These are phyloP conservation scores for Sporisorium sorghi DNA, from an alignment of 1,284 basidiomycete species.

Conservation along the genomic window DNA sequence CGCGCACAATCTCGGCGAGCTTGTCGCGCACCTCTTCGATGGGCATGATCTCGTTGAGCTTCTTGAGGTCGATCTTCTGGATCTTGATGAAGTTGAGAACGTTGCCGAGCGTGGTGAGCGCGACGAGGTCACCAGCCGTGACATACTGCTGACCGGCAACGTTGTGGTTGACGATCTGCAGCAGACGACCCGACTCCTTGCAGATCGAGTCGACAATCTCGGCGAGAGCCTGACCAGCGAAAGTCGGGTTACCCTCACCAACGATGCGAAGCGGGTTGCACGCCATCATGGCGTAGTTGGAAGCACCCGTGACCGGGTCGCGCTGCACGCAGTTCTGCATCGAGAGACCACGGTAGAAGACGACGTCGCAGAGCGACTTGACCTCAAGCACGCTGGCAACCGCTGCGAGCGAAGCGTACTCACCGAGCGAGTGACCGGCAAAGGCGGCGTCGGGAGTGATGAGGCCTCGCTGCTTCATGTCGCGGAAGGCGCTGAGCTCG, in stretches of 20 bases:
- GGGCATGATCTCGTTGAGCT: slow-evolving; percentile 84
- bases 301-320: slow-evolving; percentile 54
- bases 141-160: slow-evolving; percentile 84
- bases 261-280: slow-evolving; percentile 94
- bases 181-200: slow-evolving; percentile 78
- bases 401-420: slow-evolving; percentile 96
- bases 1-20: slow-evolving; percentile 87
- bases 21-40: slow-evolving; percentile 92
- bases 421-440: slow-evolving; percentile 96
- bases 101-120: slow-evolving; percentile 91
- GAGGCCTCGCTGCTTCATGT: slow-evolving; percentile 95
- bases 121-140: slow-evolving; percentile 93
- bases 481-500: slow-evolving; percentile 96
- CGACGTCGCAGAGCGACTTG: slow-evolving; percentile 95
- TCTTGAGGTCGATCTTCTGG: slow-evolving; percentile 94
- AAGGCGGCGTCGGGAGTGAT: slow-evolving; percentile 91
- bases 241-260: slow-evolving; percentile 70
- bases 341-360: slow-evolving; percentile 99
- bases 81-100: slow-evolving; percentile 96
- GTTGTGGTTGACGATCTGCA: slow-evolving; percentile 90
- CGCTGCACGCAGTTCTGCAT: slow-evolving; percentile 74
- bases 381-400: slow-evolving; percentile 96
- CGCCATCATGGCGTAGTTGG: slow-evolving; percentile 92
- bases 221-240: slow-evolving; percentile 85
- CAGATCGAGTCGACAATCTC: slow-evolving; percentile 84